phyloP scores from a whole-genome alignment of 1,284 basidiomycete genomes.

The Tylopilus orsonianus region DNA sequence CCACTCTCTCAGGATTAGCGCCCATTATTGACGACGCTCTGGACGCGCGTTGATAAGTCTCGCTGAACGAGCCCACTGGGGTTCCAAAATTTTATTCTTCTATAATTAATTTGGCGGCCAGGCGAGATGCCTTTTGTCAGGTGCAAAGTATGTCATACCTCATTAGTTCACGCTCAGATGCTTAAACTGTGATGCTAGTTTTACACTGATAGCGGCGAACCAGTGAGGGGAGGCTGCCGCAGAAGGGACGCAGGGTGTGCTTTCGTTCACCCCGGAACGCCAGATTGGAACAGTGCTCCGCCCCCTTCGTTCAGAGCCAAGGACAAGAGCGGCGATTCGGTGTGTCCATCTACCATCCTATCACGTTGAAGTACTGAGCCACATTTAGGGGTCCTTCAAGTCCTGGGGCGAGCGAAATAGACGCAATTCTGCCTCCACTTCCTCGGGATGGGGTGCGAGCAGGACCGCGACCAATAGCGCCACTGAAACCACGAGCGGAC shows the following conservation, averaged over 20 bases:
- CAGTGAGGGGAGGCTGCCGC: slow-evolving; percentile 22
- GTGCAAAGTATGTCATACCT: slow-evolving; percentile 27
- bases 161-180: slow-evolving; percentile 5
- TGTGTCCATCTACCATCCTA: slow-evolving; percentile 9
- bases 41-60: slow-evolving; percentile 3
- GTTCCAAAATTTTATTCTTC: background rate
- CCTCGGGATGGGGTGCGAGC: slow-evolving; percentile 2
- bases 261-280: slow-evolving; percentile 29
- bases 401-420: slow-evolving; percentile 7
- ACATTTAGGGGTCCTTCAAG: slow-evolving; percentile 10
- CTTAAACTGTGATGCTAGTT: slow-evolving; percentile 17
- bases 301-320: slow-evolving; percentile 9
- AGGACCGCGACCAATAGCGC: background rate
- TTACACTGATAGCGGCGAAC: slow-evolving; percentile 30
- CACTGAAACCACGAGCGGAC: background rate
- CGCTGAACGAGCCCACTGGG: background rate
- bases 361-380: background rate
- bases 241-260: slow-evolving; percentile 18
- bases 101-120: background rate
- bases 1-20: background rate
- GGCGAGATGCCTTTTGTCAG: slow-evolving; percentile 27
- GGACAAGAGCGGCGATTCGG: slow-evolving; percentile 17
- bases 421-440: background rate
- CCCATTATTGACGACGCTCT: background rate
- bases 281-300: slow-evolving; percentile 23